Evolutionary conservation across 2,329 filamentous ascomycete genomes (phyloP).

Genomic region (Calonectria crousiana): DNA sequence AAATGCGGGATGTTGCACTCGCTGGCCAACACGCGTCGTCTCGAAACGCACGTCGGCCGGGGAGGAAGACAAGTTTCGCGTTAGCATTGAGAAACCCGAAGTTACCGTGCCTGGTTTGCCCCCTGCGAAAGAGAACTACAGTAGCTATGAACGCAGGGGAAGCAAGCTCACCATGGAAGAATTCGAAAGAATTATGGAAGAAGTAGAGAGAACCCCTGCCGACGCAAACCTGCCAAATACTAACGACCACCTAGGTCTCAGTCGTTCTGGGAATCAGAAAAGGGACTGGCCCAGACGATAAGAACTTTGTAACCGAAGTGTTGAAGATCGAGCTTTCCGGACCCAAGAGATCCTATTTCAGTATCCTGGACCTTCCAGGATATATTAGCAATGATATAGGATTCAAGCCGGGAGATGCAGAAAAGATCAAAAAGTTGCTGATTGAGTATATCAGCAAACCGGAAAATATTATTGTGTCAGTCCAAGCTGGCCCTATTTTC

Average conservation of each 20-base stretch:
- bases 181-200: slow-evolving; percentile 46
- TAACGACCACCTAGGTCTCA: slow-evolving; percentile 38
- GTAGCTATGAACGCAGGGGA: slow-evolving; percentile 31
- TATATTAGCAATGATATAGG: slow-evolving; percentile 41
- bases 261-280: slow-evolving; percentile 46
- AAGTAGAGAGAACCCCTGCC: slow-evolving; percentile 35
- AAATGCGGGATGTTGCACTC: slow-evolving; percentile 48
- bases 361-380: slow-evolving; percentile 54
- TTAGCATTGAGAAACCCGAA: slow-evolving; percentile 47
- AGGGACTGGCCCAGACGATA: slow-evolving; percentile 36
- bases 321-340: slow-evolving; percentile 54
- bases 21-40: slow-evolving; percentile 53
- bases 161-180: slow-evolving; percentile 43
- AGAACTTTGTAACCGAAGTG: slow-evolving; percentile 53
- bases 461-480: slow-evolving; percentile 55
- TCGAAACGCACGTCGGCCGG: slow-evolving; percentile 48
- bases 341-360: slow-evolving; percentile 51
- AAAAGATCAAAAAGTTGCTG: slow-evolving; percentile 48
- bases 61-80: slow-evolving; percentile 44
- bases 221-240: not conserved
- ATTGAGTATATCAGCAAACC: slow-evolving; percentile 50
- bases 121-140: slow-evolving; percentile 26
- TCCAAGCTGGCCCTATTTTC: not conserved
- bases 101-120: slow-evolving; percentile 24
- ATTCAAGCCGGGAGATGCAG: slow-evolving; percentile 46